Evolutionary conservation across 192 early-diverging fungal species (phyloP), one percentile per base, ranked within the genome.

Genomic region (Mortierella hygrophila): DNA sequence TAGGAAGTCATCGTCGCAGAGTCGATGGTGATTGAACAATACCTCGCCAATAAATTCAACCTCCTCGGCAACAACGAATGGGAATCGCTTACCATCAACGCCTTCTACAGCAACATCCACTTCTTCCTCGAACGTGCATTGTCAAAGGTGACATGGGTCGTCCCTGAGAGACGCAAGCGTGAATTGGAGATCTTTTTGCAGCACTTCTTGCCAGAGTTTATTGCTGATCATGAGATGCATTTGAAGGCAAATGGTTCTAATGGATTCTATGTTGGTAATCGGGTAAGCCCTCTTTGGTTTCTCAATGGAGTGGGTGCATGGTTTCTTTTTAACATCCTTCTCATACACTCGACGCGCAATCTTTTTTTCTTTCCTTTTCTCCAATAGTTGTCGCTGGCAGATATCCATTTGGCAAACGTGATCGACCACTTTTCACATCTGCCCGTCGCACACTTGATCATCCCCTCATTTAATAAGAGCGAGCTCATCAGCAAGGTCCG

Each of bases 41-140:
- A 76, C 70, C 63, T 85, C 1, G 83, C 78, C 26, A 80, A 80
- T 54, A 69, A 69, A 38, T 76, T 85, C 70, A 41, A 75, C 18
- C 69, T 85, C n/a, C 70, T 85, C 21, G 83, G 83, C 8, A 68
- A 80, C 57, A 85, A 85, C 13, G 78, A 80, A 68, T 85, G 74
- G 73, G 78, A 85, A 55, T 71, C 73, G 29, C 35, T 73, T 15
- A 79, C 78, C 13, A 85, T 85, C 70, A 76, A 77, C 10, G 78
- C 26, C 5, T 16, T 85, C 37, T 85, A 85, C 70, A 77, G 44
- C 60, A 80, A 76, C 60, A 72, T 85, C 21, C 78, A 80, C 49
- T 80, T 80, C 75, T 42, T 85, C 6, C 83, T 78, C 23, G 83
- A 85, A 35, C 73, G 83, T 3, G 76, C 78, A 1, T 69, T 85